Conservation (phyloP, 148 eudicot genomes). For the Rhododendron ferrugineum region DNA sequence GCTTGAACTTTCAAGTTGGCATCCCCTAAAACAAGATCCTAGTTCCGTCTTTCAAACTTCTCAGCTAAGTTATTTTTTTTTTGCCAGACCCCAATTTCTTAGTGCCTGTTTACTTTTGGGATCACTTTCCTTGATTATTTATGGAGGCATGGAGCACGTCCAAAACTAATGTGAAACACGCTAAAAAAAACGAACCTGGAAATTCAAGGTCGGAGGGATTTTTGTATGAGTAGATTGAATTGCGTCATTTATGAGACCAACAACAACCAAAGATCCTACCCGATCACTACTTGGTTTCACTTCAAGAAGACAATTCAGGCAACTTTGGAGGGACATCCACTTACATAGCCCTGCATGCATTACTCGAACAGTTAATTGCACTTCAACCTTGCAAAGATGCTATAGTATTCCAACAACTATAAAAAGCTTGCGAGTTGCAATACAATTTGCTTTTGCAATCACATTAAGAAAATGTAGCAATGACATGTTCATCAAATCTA, state of each 20-base stretch:
- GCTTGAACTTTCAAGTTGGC: not conserved
- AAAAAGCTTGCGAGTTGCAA: not conserved
- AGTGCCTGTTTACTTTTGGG: not conserved
- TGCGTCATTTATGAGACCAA: conserved; percentile 52
- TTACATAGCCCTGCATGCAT: conserved; percentile 39
- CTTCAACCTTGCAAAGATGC: not conserved
- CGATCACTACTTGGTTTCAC: conserved; percentile 57
- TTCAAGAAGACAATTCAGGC: conserved; percentile 42
- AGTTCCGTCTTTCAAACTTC: not conserved
- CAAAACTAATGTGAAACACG: not conserved
- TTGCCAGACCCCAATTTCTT: not conserved
- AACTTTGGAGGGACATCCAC: conserved; percentile 55
- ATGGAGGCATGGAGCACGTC: not conserved
- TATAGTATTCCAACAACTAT: not conserved
- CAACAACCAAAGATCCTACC: conserved; percentile 63
- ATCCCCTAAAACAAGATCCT: not conserved
- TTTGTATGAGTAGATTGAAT: conserved; percentile 28
- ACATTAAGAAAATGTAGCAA: not conserved
- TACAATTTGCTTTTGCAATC: conserved; percentile 6
- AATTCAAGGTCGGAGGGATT: conserved; percentile 43
- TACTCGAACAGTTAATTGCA: not conserved
- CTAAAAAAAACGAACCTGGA: conserved; percentile 45
- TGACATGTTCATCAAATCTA: not conserved
- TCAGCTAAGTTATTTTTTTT: not conserved
- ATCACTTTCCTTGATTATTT: not conserved